A percentile compares a stretch with the other conserved stretches of the same genome.
Evolutionary conservation across 164 flowering plant genomes (phyloP).

Genomic region (Malania oleifera): DNA sequence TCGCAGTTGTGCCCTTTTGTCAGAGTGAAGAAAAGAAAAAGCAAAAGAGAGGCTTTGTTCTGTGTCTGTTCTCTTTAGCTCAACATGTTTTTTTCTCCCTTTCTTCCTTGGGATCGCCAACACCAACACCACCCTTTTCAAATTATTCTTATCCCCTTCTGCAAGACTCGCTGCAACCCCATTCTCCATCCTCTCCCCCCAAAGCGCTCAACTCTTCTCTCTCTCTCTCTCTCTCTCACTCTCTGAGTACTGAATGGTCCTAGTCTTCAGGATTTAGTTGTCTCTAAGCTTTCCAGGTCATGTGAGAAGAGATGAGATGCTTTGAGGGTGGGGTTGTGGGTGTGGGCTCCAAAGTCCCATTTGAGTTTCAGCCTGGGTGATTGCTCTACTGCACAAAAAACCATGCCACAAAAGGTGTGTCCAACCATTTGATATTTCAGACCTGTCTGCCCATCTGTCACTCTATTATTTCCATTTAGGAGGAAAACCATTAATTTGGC

Average conservation of each 20-base stretch:
- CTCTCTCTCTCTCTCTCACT: neutral
- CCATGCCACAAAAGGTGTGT: no score
- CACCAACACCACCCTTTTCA: conserved; percentile 11
- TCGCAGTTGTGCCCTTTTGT: no score
- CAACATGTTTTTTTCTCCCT: neutral
- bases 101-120: conserved; percentile 23
- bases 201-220: neutral
- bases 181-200: neutral
- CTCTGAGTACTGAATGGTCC: neutral
- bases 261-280: neutral
- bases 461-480: no score
- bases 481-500: no score
- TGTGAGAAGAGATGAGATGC: neutral
- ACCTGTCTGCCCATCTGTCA: no score
- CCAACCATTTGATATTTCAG: no score
- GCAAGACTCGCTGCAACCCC: neutral
- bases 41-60: neutral
- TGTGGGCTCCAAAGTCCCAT: no score
- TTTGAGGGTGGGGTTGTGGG: no score
- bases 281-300: neutral
- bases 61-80: neutral
- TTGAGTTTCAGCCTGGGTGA: no score
- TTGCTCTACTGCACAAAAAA: no score
- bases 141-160: neutral
- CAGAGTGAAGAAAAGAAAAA: no score